phyloP scores from a whole-genome alignment of 192 early-diverging fungal species.

The Dissophora ornata region DNA sequence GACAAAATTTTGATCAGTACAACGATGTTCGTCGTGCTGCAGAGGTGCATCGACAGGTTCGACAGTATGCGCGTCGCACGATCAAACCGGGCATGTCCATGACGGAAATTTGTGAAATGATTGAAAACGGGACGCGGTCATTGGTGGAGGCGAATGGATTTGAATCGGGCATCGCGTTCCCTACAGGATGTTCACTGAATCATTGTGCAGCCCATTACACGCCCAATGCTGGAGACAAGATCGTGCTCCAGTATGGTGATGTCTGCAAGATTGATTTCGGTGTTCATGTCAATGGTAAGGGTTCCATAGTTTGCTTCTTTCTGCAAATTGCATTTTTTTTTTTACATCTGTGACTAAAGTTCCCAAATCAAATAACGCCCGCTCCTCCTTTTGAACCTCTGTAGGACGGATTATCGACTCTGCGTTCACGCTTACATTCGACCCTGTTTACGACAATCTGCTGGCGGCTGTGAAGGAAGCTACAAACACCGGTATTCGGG shows the following conservation, averaged over 20 bases:
- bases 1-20: slow-evolving; percentile 74
- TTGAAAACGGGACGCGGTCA: slow-evolving; percentile 92
- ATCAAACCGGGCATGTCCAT: slow-evolving; percentile 97
- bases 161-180: slow-evolving; percentile 90
- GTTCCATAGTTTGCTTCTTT: background rate
- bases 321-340: slow-evolving; percentile 7
- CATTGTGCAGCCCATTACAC: slow-evolving; percentile 97
- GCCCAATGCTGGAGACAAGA: slow-evolving; percentile 94
- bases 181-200: slow-evolving; percentile 94
- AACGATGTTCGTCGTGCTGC: slow-evolving; percentile 88
- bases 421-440: slow-evolving; percentile 93
- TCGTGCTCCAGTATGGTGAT: slow-evolving; percentile 87
- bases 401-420: slow-evolving; percentile 92
- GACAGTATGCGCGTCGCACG: slow-evolving; percentile 76
- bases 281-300: slow-evolving; percentile 85
- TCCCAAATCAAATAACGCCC: too few relatives aligned
- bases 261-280: slow-evolving; percentile 99
- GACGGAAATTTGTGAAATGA: slow-evolving; percentile 91
- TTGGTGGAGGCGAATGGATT: slow-evolving; percentile 86
- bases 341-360: background rate
- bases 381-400: background rate
- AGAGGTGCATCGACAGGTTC: slow-evolving; percentile 95
- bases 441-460: slow-evolving; percentile 89
- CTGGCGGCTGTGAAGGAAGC: slow-evolving; percentile 92
- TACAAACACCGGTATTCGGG: slow-evolving; percentile 93